Conservation (phyloP, 192 early-diverging fungal species). For the Jimgerdemannia lactiflua region DNA sequence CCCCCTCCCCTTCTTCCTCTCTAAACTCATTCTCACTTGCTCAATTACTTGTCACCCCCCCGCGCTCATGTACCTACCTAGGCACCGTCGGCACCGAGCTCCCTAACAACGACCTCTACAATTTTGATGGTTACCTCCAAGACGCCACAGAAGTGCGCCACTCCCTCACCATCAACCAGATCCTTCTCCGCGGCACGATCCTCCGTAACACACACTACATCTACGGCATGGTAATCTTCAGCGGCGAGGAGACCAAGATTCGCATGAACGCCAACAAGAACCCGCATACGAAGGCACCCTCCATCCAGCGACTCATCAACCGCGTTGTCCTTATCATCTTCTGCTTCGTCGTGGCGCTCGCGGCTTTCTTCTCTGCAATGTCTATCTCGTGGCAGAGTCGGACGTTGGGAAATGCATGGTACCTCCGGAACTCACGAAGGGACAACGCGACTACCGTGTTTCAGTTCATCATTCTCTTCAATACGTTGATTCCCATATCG, state of each 20-base stretch:
- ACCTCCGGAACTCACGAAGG: conserved; percentile 29
- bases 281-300: conserved; percentile 69
- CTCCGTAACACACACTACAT: conserved; percentile 81
- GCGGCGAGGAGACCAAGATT: conserved; percentile 68
- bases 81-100: conserved; percentile 61
- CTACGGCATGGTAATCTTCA: conserved; percentile 74
- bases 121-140: conserved; percentile 79
- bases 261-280: conserved; percentile 70
- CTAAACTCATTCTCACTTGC: too few relatives aligned
- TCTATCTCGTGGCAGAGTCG: conserved; percentile 45
- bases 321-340: conserved; percentile 73
- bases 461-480: conserved; percentile 77
- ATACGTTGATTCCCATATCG: conserved; percentile 85
- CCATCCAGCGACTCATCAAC: conserved; percentile 77
- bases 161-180: conserved; percentile 74
- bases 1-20: too few relatives aligned
- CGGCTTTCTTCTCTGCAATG: conserved; percentile 47
- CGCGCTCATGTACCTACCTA: neutral
- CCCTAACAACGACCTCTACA: conserved; percentile 78
- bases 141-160: conserved; percentile 32
- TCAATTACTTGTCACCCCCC: too few relatives aligned
- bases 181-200: conserved; percentile 82
- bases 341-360: conserved; percentile 51
- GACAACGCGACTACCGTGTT: conserved; percentile 42
- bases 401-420: conserved; percentile 42